phyloP scores from a whole-genome alignment of 768 basidiomycete genomes.

The Boletus bicolor region DNA sequence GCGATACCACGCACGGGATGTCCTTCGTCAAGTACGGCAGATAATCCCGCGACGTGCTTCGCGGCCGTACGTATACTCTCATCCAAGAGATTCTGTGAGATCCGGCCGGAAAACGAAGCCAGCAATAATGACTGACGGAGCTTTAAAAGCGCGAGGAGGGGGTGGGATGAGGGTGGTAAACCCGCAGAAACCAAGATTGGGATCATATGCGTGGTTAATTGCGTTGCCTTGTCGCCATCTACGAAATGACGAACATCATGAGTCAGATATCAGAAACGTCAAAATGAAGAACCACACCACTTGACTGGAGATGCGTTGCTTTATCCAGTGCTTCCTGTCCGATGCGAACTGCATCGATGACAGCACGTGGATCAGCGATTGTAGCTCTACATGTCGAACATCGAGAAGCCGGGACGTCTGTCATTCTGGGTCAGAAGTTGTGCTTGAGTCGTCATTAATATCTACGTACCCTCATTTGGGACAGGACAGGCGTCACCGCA shows the following conservation, averaged over 20 bases:
- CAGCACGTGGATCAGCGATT: slow-evolving; percentile 46
- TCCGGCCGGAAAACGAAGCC: slow-evolving; percentile 38
- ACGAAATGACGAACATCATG: not conserved
- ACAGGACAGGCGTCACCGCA: slow-evolving; percentile 65
- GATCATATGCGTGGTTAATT: slow-evolving; percentile 62
- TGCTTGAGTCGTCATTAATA: not conserved
- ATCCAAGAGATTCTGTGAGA: slow-evolving; percentile 55
- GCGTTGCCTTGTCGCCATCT: slow-evolving; percentile 60
- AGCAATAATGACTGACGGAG: slow-evolving; percentile 70
- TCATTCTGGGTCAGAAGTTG: not conserved
- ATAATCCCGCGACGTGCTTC: slow-evolving; percentile 51
- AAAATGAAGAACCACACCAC: slow-evolving; percentile 38
- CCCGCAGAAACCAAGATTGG: slow-evolving; percentile 59
- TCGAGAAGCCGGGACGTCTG: slow-evolving; percentile 47
- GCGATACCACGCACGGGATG: slow-evolving; percentile 80
- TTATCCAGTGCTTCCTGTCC: slow-evolving; percentile 76
- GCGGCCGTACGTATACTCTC: slow-evolving; percentile 57
- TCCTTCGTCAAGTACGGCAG: slow-evolving; percentile 50
- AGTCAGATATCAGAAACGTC: not conserved
- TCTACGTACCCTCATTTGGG: slow-evolving; percentile 54
- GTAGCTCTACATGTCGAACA: slow-evolving; percentile 56
- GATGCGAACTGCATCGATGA: slow-evolving; percentile 62
- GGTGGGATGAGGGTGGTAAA: slow-evolving; percentile 67
- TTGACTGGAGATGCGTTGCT: slow-evolving; percentile 58
- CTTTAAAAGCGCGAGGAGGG: slow-evolving; percentile 71